Base-by-base conservation (phyloP, 106 monocot genomes). In the Dioscorea zingiberensis region DNA sequence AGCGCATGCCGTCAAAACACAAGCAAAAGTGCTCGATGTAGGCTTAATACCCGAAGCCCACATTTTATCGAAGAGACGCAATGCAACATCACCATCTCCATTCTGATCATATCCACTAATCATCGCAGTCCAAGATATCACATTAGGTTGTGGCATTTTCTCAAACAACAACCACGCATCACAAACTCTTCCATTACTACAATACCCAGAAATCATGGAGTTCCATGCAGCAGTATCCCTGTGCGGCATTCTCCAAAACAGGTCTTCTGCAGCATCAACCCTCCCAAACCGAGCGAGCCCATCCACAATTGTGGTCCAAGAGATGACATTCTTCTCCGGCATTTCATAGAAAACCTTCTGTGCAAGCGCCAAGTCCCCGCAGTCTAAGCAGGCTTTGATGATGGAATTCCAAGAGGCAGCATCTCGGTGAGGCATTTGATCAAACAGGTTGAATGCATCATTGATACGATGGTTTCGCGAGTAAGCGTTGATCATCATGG, bases 121-220 rank as follows among this genome's bases (percentile, higher is more conserved):
- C 81, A 91, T 81, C n/a, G 86, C 83, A 1, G 91, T 87, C 91
- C 91, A 91, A 58, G 90, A 83, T 29, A 91, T 78, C 24, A 84
- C 73, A 59, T 91, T 84, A 12, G 23, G 68, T 18, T 18, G 46
- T 3, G 79, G 78, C 83, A 86, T 91, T n/a, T 47, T 70, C 53
- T 76, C 81, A 69, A 91, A 84, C 68, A 86, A 54, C n/a, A 13
- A 15, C 1, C 54, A 47, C 22, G 81, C 86, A 29, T 94, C 81
- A 0, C 5, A 13, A 53, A 84, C 56, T 65, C 75, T 76, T 6
- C 81, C 74, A 59, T 82, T 81, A 44, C 21, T 53, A 24, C 71
- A 86, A 15, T 84, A 94, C 24, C 77, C 94, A 26, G 77, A 86
- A 23, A 94, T 79, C 94, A 94, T 94, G 7, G 89, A 82, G 48